These are phyloP conservation scores for Ceratobasidium sp. DNA, from an alignment of 1,284 basidiomycete genomes.

Conservation along the genomic window DNA sequence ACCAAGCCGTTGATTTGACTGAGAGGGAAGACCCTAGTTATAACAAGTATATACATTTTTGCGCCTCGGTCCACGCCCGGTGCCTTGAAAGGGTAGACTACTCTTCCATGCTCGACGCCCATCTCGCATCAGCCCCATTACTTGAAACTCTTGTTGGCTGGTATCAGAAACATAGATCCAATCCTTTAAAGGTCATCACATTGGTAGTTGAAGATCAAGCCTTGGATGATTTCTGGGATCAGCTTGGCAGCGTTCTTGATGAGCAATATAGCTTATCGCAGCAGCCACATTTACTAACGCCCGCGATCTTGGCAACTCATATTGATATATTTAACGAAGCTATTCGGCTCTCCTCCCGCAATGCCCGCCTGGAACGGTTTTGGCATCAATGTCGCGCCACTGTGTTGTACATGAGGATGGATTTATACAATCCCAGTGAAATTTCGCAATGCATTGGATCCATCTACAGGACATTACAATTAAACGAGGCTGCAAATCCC, in stretches of 20 bases:
- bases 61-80: neutral
- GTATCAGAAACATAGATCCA: no score
- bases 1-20: neutral
- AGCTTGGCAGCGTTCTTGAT: neutral
- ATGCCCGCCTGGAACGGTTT: neutral
- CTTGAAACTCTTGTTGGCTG: neutral
- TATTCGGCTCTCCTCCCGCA: neutral
- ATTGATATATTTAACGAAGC: conserved; percentile 10
- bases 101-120: neutral
- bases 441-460: conserved; percentile 11
- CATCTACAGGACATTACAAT: neutral
- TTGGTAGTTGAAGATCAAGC: neutral
- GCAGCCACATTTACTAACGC: neutral
- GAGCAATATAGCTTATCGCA: neutral
- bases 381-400: conserved; percentile 6
- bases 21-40: conserved; percentile 12
- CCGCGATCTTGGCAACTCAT: neutral
- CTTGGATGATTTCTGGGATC: conserved; percentile 7
- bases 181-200: no score
- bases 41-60: conserved; percentile 1
- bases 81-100: neutral
- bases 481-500: neutral
- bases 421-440: conserved; percentile 18
- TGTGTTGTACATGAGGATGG: conserved; percentile 14
- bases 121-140: neutral